Evolutionary conservation across 2,329 filamentous ascomycete species (phyloP), one percentile per base, ranked within the genome.

Genomic region (Zymoseptoria tritici): DNA sequence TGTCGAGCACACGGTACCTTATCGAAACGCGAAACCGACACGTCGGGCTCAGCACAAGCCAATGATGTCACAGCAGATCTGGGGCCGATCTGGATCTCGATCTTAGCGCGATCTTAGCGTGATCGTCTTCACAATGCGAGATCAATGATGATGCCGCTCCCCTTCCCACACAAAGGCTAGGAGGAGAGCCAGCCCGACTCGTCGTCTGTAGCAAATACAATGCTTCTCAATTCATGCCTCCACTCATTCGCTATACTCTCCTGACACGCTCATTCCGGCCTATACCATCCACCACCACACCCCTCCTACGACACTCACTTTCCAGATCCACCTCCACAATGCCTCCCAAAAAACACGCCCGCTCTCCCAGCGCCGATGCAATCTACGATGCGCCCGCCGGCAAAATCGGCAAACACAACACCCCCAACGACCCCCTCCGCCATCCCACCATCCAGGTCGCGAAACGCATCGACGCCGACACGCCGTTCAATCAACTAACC

Each of bases 401-500:
- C 36, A 46, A 46, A 7, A n/a, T 46, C 7, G 36, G 36, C 13
- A 46, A 46, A 46, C 36, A 46, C 16, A 46, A 4, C 16, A 46
- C 36, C 13, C n/a, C 36, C 36, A 46, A 66, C 6, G 60, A 60
- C 49, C 66, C 58, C 36, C 68, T 75, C 50, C 73, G 71, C 54
- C 78, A 79, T 63, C 79, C 79, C 2, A 74, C 74, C 8, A 78
- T 75, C 2, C 80, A 80, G 69, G 75, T 78, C 49, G 79, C 79
- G 20, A 81, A 80, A 67, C 71, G 80, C 61, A 73, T 81, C 55
- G 79, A 81, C 56, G 68, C 72, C 6, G 67, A 80, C 24, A 68
- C 75, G 1, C 79, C 79, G 0, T 79, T 76, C 59, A 69, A 75
- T 13, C 67, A 76, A 42, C 70, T 81, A 16, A 64, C 70, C n/a